phyloP scores from a whole-genome alignment of 1,284 basidiomycete species.

The Papiliotrema terrestris region DNA sequence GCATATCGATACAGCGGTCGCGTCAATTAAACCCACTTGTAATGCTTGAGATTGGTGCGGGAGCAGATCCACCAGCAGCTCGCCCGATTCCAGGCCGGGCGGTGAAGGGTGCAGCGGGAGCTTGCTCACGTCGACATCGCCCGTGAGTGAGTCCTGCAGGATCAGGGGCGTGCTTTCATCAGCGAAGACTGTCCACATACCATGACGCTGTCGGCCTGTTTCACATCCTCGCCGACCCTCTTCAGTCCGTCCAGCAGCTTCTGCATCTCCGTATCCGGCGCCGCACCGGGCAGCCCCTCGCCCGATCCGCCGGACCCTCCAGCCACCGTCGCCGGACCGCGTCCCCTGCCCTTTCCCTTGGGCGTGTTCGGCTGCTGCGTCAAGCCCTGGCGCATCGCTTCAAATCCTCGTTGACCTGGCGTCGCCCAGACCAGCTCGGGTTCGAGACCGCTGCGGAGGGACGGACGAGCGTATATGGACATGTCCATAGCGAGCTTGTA shows the following conservation, averaged over 20 bases:
- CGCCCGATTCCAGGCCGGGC: conserved; percentile 62
- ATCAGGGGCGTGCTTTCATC: not conserved
- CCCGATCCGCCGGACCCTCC: conserved; percentile 13
- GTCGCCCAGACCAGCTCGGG: conserved; percentile 69
- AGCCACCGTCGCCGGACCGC: conserved; percentile 10
- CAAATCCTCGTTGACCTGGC: conserved; percentile 57
- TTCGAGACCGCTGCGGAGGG: conserved; percentile 59
- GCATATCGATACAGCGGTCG: not conserved
- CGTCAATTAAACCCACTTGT: conserved; percentile 9
- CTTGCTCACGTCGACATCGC: conserved; percentile 36
- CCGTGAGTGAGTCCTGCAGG: conserved; percentile 35
- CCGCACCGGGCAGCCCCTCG: conserved; percentile 8
- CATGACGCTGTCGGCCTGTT: conserved; percentile 61
- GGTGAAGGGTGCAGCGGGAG: conserved; percentile 54
- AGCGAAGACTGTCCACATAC: conserved; percentile 10
- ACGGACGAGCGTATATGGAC: conserved; percentile 63
- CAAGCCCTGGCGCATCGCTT: conserved; percentile 29
- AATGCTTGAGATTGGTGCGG: conserved; percentile 60
- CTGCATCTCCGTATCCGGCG: conserved; percentile 60
- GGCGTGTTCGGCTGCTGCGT: conserved; percentile 4
- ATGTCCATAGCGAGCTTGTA: conserved; percentile 64
- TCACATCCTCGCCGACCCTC: conserved; percentile 67
- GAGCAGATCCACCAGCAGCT: conserved; percentile 66
- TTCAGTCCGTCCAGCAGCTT: conserved; percentile 64
- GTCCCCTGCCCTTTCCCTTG: conserved; percentile 8